Evolutionary conservation across 441 rosid genomes (phyloP).

Genomic region (Mallotus repandus): DNA sequence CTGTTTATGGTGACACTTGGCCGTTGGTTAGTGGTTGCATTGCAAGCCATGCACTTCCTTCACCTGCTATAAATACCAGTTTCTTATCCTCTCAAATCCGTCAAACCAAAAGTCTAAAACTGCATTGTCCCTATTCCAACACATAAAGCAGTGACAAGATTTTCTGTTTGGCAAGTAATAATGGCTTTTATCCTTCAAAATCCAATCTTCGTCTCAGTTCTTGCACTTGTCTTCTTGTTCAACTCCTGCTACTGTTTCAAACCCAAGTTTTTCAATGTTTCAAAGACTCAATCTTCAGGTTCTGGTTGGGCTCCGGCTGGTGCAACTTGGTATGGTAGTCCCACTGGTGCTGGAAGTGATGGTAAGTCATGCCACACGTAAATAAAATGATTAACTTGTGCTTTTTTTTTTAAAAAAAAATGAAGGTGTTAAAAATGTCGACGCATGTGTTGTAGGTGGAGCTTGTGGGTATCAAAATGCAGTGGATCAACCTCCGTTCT

Average conservation of each 20-base stretch:
- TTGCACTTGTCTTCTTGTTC: constrained; percentile 17
- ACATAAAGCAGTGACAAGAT: neutral
- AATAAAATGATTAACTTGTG: too few relatives aligned
- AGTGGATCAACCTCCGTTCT: constrained; percentile 38
- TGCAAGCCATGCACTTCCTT: constrained; percentile 5
- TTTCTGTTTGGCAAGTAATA: neutral
- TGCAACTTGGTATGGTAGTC: constrained; percentile 73
- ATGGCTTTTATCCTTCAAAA: constrained; percentile 24
- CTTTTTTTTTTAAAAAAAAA: too few relatives aligned
- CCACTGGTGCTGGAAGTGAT: constrained; percentile 59
- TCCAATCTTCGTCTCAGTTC: constrained; percentile 6
- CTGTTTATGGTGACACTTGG: constrained; percentile 20
- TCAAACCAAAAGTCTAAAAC: neutral
- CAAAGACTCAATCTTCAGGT: constrained; percentile 18
- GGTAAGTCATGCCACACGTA: constrained; percentile 34
- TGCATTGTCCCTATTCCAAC: neutral
- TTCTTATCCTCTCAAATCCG: constrained; percentile 8
- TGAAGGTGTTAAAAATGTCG: too few relatives aligned
- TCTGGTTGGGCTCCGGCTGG: constrained; percentile 55
- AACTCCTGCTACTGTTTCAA: constrained; percentile 40
- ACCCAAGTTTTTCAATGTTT: constrained; percentile 44
- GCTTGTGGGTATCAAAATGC: constrained; percentile 43
- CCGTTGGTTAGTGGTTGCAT: constrained; percentile 9
- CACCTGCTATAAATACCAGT: constrained; percentile 29
- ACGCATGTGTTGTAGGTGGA: constrained; percentile 32